phyloP scores from a whole-genome alignment of 2,329 filamentous ascomycete species.

The Trichoderma guizhouense region DNA sequence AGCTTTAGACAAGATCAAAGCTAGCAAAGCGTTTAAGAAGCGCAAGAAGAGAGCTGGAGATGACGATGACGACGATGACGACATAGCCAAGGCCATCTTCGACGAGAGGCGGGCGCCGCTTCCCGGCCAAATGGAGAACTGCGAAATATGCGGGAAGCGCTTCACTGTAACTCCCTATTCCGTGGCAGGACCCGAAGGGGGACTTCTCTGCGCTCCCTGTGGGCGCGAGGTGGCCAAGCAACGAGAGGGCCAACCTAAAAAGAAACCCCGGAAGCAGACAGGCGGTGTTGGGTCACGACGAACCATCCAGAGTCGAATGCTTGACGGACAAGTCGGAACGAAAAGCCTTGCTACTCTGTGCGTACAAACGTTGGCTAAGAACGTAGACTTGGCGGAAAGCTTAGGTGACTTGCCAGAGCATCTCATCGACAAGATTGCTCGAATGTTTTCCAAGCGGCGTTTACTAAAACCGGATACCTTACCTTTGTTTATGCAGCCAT shows the following conservation, averaged over 20 bases:
- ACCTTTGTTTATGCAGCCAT: slow-evolving; percentile 54
- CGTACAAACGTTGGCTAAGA: slow-evolving; percentile 59
- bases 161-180: slow-evolving; percentile 93
- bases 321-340: slow-evolving; percentile 71
- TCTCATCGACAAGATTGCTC: slow-evolving; percentile 57
- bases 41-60: slow-evolving; percentile 45
- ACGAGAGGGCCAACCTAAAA: slow-evolving; percentile 39
- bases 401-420: slow-evolving; percentile 56
- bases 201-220: slow-evolving; percentile 79
- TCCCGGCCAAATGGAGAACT: slow-evolving; percentile 88
- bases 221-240: slow-evolving; percentile 71
- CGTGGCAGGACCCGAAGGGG: slow-evolving; percentile 75
- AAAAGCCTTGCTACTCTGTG: slow-evolving; percentile 66
- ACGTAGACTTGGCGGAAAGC: slow-evolving; percentile 59
- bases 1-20: slow-evolving; percentile 60
- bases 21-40: slow-evolving; percentile 56
- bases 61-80: slow-evolving; percentile 42
- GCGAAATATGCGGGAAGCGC: slow-evolving; percentile 77
- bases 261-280: slow-evolving; percentile 48
- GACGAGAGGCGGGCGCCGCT: slow-evolving; percentile 49
- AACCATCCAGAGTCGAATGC: slow-evolving; percentile 75
- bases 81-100: slow-evolving; percentile 48
- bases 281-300: slow-evolving; percentile 61
- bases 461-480: slow-evolving; percentile 54
- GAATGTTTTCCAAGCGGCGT: slow-evolving; percentile 58